phyloP scores from a whole-genome alignment of 495 filamentous ascomycete species.

The Acidiella bohemica region DNA sequence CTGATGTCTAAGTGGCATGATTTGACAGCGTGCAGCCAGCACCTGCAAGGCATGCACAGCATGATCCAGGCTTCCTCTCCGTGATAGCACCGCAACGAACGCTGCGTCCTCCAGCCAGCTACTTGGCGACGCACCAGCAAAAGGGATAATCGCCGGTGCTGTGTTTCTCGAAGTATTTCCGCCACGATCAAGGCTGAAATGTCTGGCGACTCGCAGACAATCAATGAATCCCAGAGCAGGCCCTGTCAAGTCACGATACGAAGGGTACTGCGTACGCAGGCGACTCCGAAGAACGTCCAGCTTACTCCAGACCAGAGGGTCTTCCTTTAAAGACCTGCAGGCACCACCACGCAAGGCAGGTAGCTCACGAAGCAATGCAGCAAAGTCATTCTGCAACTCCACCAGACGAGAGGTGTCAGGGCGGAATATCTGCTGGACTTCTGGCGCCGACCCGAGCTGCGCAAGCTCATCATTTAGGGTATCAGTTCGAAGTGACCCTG shows the following conservation, averaged over 20 bases:
- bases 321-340: background rate
- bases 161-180: no score
- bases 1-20: background rate
- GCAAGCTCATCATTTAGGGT: slow-evolving; percentile 45
- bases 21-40: background rate
- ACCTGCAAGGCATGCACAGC: slow-evolving; percentile 1
- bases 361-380: slow-evolving; percentile 15
- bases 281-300: slow-evolving; percentile 52
- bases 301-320: slow-evolving; percentile 45
- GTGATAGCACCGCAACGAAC: slow-evolving; percentile 3
- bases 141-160: no score
- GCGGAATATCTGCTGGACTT: slow-evolving; percentile 54
- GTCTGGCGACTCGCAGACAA: slow-evolving; percentile 58
- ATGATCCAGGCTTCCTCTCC: background rate
- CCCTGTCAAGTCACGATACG: slow-evolving; percentile 70
- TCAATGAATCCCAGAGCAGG: slow-evolving; percentile 72
- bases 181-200: background rate
- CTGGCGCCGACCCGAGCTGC: slow-evolving; percentile 47
- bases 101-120: slow-evolving; percentile 3
- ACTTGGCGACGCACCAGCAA: slow-evolving; percentile 4
- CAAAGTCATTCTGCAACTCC: slow-evolving; percentile 70
- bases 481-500: slow-evolving; percentile 46
- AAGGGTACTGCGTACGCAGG: slow-evolving; percentile 52
- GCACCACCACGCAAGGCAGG: background rate
- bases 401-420: slow-evolving; percentile 52